Percentiles rank a stretch among this genome's conserved stretches.
Conservation (phyloP, 352 stramenopile species). For the Pythium brassicae region DNA sequence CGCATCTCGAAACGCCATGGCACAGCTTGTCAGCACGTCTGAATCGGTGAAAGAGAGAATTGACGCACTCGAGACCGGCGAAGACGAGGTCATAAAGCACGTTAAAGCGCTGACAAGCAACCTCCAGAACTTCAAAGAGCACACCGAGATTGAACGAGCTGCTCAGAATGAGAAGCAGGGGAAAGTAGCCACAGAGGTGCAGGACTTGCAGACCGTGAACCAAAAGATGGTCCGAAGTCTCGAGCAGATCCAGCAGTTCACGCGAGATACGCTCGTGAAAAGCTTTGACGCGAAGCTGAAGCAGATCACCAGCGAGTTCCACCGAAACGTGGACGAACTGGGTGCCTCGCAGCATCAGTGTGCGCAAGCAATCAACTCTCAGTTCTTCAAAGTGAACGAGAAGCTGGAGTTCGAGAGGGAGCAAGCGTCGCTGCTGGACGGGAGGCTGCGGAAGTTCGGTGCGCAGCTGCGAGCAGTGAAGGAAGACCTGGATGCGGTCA, state of each 20-base stretch:
- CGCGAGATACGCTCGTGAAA: slow-evolving; percentile 29
- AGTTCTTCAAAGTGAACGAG: slow-evolving; percentile 29
- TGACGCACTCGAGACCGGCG: slow-evolving; percentile 8
- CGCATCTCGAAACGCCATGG: slow-evolving; percentile 32
- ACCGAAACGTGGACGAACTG: slow-evolving; percentile 20
- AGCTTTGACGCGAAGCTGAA: slow-evolving; percentile 34
- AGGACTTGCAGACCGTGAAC: slow-evolving; percentile 22
- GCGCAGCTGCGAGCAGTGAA: slow-evolving; percentile 22
- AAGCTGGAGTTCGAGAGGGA: slow-evolving; percentile 31
- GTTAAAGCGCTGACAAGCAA: slow-evolving; percentile 17
- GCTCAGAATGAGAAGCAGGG: slow-evolving; percentile 15
- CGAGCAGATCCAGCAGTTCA: slow-evolving; percentile 41
- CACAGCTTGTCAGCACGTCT: slow-evolving; percentile 31
- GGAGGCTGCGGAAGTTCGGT: slow-evolving; percentile 21
- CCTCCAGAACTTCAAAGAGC: slow-evolving; percentile 14
- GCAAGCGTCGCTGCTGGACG: slow-evolving; percentile 30
- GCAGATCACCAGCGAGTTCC: slow-evolving; percentile 17
- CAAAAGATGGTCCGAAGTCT: slow-evolving; percentile 27
- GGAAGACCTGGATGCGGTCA: slow-evolving; percentile 39
- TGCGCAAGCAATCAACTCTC: slow-evolving; percentile 20
- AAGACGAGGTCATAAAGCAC: slow-evolving; percentile 19
- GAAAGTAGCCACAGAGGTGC: slow-evolving; percentile 18
- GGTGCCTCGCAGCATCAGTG: slow-evolving; percentile 17
- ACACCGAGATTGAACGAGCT: slow-evolving; percentile 17
- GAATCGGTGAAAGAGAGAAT: slow-evolving; percentile 26